Base-by-base conservation (phyloP, 1,139 yeast genomes). In the Taphrina betulina region DNA sequence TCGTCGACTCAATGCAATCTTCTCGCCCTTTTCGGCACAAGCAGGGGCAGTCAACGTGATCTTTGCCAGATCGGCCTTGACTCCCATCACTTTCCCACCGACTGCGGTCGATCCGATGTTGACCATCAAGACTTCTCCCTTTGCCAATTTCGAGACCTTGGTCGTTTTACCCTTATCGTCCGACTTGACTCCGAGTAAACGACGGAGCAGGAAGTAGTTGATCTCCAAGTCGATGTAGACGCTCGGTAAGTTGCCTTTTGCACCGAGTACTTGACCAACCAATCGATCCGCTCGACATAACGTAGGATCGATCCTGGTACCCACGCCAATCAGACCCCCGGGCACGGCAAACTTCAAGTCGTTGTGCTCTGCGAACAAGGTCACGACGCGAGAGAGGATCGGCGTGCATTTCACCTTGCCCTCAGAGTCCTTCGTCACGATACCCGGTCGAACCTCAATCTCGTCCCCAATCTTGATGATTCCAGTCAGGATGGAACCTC, bases 241-340 rank as follows among this genome's bases (percentile, higher is more conserved):
- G 55, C 92, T 87, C 64, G 98, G 99, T 66, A 94, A 79, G 68
- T 88, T 83, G 64, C 96, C 97, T 72, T 83, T 89, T 61, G 96
- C 92, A 67, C 99, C 99, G 62, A 94, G 95, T 60, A 94, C 98
- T 76, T 94, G 98, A 67, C 99, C 99, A 60, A 94, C 97, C 68
- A 94, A 80, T 77, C 98, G 86, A 76, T 94, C 99, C 60, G 98
- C 99, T 76, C 98, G 85, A 78, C 99, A 94, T 67, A 94, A 78
- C 5, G 98, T 92, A 61, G 99, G 99, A 72, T 94, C 98, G 64
- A 94, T 95, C 74, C 88, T 87, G 58, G 98, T 92, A 76, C 99
- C 99, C 58, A 94, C 97, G 80, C 99, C 99, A 67, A 94, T 94
- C 70, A 94, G 81, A 64, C 99, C 99, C 81, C 99, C 99, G 50